A percentile compares a stretch with the other conserved stretches of the same genome.
phyloP scores from a whole-genome alignment of 2,329 filamentous ascomycete species.

The Chaetomiaceae sp. region DNA sequence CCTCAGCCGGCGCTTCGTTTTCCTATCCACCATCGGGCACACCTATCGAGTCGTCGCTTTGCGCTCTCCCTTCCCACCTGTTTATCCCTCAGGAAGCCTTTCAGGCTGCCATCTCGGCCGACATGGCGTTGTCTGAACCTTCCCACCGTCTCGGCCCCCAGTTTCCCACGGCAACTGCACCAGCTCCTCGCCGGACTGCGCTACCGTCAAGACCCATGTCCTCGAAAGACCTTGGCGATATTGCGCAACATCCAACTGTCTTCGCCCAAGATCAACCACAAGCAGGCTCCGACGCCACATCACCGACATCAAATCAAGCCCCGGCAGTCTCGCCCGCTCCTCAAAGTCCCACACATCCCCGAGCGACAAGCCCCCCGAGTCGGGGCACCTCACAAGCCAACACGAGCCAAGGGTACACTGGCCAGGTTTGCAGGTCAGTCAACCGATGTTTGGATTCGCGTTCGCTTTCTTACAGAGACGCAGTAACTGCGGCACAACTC shows the following conservation, averaged over 20 bases:
- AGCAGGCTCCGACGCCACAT: constrained; percentile 6
- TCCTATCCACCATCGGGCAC: not conserved
- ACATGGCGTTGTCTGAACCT: constrained; percentile 23
- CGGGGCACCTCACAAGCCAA: constrained; percentile 2
- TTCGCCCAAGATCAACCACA: constrained; percentile 9
- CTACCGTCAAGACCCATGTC: constrained; percentile 24
- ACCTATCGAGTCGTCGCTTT: not conserved
- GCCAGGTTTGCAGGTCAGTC: constrained; percentile 68
- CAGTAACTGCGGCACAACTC: constrained; percentile 92
- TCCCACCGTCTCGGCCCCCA: constrained; percentile 7
- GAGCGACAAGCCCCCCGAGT: constrained; percentile 8
- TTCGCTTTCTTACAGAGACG: constrained; percentile 24
- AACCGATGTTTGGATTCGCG: not conserved
- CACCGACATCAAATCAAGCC: constrained; percentile 13
- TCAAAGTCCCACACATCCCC: constrained; percentile 18
- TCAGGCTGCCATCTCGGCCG: not conserved
- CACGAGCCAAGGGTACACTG: constrained; percentile 39
- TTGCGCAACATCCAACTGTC: constrained; percentile 4
- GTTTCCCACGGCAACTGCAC: constrained; percentile 6
- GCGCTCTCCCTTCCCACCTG: not conserved
- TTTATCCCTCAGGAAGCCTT: not conserved
- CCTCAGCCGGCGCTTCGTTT: not conserved
- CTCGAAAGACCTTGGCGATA: constrained; percentile 13
- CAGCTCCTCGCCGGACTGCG: constrained; percentile 25
- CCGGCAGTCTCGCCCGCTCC: constrained; percentile 14